Base-by-base conservation (phyloP, 176 grass and related monocot species). In the Carex cristatella region DNA sequence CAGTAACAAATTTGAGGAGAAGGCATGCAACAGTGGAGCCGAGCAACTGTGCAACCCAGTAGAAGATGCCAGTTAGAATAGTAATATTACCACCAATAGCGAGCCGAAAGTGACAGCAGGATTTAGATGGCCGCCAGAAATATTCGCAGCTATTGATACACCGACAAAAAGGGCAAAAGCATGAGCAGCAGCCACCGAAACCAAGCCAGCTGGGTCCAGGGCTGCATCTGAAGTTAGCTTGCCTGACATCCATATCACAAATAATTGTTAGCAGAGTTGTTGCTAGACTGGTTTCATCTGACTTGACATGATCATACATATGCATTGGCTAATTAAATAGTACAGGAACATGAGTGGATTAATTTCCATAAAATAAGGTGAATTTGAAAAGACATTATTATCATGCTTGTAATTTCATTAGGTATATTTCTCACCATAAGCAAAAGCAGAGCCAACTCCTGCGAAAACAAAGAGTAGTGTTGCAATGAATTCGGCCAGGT, bases 1-100 rank as follows among this genome's bases (percentile, higher is more conserved):
- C 88, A n/a, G 87, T 89, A 75, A 57, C 66, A 55, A 85, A 89
- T 73, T 85, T 89, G 75, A 89, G 73, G 75, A 89, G 88, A 31
- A 86, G 31, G 69, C 79, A 76, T 3, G 79, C 88, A 5, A 83
- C 66, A 56, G 31, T 42, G 67, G 88, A 15, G n/a, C 83, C 84
- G 23, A 89, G 79, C 51, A 86, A 40, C 84, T 89, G 88, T 11
- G 84, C 83, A 18, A 86, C 44, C 88, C 88, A 89, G 84, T 89
- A 89, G 79, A 89, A 89, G 46, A 89, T 57, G 28, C 78, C 88
- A 56, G 84, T 79, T 49, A 86, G 88, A 68, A 89, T 61, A 73
- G 84, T 89, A 61, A 89, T 86, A 51, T 89, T 66, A 46, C 88
- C 88, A 7, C 88, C 84, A 3, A 89, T 2, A 40, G 88, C 88